A percentile compares a stretch with the other conserved stretches of the same genome.
Evolutionary conservation across 768 basidiomycete genomes (phyloP).

Genomic region (Artomyces pyxidatus): DNA sequence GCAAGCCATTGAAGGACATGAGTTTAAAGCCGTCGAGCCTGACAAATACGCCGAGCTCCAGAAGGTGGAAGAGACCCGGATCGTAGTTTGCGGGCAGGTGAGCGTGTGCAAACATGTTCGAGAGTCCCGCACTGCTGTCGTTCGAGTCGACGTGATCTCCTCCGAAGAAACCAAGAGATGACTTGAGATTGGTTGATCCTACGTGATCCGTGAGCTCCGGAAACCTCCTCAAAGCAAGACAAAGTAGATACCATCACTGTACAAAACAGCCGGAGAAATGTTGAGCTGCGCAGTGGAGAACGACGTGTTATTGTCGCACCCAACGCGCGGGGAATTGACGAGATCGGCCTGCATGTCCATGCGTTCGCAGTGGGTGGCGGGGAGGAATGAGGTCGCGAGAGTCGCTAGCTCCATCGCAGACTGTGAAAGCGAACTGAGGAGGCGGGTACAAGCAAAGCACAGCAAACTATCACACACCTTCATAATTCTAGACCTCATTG

Average conservation of each 20-base stretch:
- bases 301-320: neutral
- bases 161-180: neutral
- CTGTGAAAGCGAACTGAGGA: neutral
- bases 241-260: neutral
- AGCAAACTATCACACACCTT: neutral
- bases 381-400: neutral
- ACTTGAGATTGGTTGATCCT: neutral
- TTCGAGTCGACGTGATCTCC: neutral
- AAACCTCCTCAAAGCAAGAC: neutral
- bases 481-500: neutral
- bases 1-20: neutral
- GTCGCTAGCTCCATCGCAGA: neutral
- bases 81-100: neutral
- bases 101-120: neutral
- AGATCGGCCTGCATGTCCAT: neutral
- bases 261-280: neutral
- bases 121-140: neutral
- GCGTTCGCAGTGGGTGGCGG: neutral
- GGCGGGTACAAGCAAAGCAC: neutral
- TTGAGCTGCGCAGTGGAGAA: neutral
- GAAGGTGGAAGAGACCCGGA: neutral
- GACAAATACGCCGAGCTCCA: neutral
- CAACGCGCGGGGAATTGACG: neutral
- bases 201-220: neutral
- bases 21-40: neutral